Base-by-base conservation (phyloP, 2,329 filamentous ascomycete species). In the Mycosphaerelloides madeirae region DNA sequence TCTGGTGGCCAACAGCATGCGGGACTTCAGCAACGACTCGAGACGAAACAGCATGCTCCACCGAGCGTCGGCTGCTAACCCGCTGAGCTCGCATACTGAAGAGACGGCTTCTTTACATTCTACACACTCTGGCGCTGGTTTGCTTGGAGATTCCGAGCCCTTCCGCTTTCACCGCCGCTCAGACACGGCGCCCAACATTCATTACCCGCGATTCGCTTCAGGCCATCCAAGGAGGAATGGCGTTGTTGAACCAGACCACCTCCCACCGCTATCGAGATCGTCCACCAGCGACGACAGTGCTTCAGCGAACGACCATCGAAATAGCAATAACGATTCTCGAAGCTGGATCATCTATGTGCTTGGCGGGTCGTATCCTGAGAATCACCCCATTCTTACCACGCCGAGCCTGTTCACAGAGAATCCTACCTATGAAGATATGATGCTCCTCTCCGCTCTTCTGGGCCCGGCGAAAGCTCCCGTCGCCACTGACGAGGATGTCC, bases 341-440 rank as follows among this genome's bases (percentile, higher is more conserved):
- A 85, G 80, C 63, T 85, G 81, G 81, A 76, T 85, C 56, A 84
- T 85, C 41, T 85, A 85, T 59, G 81, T 85, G 7, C 76, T 85
- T 40, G 81, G 81, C 34, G 82, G 81, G 32, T 84, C 81, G 53
- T 78, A 84, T 41, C 81, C 82, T 1, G 81, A 84, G 55, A 83
- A 84, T 53, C 81, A 85, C 59, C 82, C 81, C 16, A 82, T 83
- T 16, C 76, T 85, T 49, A 82, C 81, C 6, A 83, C 82, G 15
- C 82, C 81, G 11, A 84, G 80, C 54, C 69, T 85, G 9, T 85
- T 84, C 60, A 85, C 81, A 14, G 81, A 85, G 64, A 80, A 81
- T 40, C 81, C 81, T 2, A 84, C 81, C 1, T 85, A 85, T 57
- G 81, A 85, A 64, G 81, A 85, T 54, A 85, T 85, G 81, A 77